Conservation (phyloP, 2,329 filamentous ascomycete species). For the Cladosporium oxysporum region DNA sequence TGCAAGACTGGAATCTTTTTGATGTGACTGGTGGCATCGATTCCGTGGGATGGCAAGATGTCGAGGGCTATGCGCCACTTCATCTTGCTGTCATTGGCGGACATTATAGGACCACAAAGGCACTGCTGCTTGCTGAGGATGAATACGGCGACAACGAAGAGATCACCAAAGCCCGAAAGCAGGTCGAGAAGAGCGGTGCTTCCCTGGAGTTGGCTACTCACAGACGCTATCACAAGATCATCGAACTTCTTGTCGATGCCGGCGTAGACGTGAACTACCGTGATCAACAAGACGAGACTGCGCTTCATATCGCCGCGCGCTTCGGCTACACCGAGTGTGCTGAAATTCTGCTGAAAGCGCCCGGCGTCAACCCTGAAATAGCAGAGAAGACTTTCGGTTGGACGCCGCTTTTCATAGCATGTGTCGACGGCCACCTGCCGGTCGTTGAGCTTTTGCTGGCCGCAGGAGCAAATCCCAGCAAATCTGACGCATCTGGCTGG, state of each 20-base stretch:
- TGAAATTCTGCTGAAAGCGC: slow-evolving; percentile 67
- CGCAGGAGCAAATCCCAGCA: slow-evolving; percentile 73
- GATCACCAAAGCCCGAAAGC: slow-evolving; percentile 64
- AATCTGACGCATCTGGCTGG: slow-evolving; percentile 86
- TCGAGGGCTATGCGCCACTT: slow-evolving; percentile 85
- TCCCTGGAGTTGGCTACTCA: slow-evolving; percentile 86
- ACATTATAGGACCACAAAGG: slow-evolving; percentile 80
- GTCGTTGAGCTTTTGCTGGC: slow-evolving; percentile 77
- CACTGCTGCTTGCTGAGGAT: slow-evolving; percentile 75
- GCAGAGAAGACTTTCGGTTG: slow-evolving; percentile 83
- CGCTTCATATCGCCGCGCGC: slow-evolving; percentile 85
- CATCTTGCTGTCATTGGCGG: slow-evolving; percentile 92
- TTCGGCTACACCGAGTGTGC: slow-evolving; percentile 84
- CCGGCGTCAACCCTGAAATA: slow-evolving; percentile 75
- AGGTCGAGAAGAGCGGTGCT: slow-evolving; percentile 79
- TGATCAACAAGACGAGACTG: slow-evolving; percentile 86
- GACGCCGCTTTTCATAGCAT: slow-evolving; percentile 93
- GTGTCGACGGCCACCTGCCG: slow-evolving; percentile 78
- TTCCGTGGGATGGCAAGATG: slow-evolving; percentile 84
- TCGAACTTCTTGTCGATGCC: slow-evolving; percentile 82
- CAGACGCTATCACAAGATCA: slow-evolving; percentile 80
- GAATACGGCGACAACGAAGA: slow-evolving; percentile 40
- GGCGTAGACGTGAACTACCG: slow-evolving; percentile 93
- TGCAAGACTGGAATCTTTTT: slow-evolving; percentile 88
- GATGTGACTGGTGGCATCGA: slow-evolving; percentile 84